Evolutionary conservation across 2,329 filamentous ascomycete genomes (phyloP), one percentile per base, ranked within the genome.

Genomic region (Zymoseptoria passerinii): DNA sequence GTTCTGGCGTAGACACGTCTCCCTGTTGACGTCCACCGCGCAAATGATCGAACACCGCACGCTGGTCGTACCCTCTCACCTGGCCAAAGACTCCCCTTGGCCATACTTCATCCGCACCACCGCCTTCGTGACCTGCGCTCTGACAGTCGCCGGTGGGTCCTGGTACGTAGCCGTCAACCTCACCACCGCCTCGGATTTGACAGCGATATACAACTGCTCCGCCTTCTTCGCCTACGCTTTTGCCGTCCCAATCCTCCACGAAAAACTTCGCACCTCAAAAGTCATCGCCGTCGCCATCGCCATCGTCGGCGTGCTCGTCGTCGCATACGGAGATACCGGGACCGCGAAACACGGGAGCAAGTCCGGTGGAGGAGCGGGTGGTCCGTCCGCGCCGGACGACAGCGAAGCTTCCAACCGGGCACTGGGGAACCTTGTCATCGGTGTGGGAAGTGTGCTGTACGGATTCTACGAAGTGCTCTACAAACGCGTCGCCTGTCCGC

Each of bases 201-300:
- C 94, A 0, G 94, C 94, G 56, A 99, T 99, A 67, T 99, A 99
- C 81, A 99, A 99, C 76, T 99, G 94, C 80, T 95, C 90, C 55
- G 92, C 94, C 59, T 99, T 99, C 76, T 99, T 99, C 73, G 94
- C 94, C 53, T 99, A 99, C 71, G 92, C 90, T 10, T 99, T 99
- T 72, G 95, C 89, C 51, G 91, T 99, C 50, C 91, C 92, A 0
- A 76, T 99, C 18, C 80, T 99, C 2, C 85, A 89, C 58, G 94
- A 99, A 73, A 90, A 88, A 65, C 76, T 96, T 10, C 85, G 90
- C 20, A 76, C 87, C 44, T 90, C 90, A 75, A 99, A 99, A 77
- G 86, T 91, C 28, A 72, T 95, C 54, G 89, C 92, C 3, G 94
- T 99, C 1, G 80, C 84, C 9, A 83, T 99, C 48, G 94, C 94